Percentiles rank a stretch among this genome's conserved stretches.
phyloP scores from a whole-genome alignment of 768 basidiomycete genomes.

The Mycena sanguinolenta region DNA sequence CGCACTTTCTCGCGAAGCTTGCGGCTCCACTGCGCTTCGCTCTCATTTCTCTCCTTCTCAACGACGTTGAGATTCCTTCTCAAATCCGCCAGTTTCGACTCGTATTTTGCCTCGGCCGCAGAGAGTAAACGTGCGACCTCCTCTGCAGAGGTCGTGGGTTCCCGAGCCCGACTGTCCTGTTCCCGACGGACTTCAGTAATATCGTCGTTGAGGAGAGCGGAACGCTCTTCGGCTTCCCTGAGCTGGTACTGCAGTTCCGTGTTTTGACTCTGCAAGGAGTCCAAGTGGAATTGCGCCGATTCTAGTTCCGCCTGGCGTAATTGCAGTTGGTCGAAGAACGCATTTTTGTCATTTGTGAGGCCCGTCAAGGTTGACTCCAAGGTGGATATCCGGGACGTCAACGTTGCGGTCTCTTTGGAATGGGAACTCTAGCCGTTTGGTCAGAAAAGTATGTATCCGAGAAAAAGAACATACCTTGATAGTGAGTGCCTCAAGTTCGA shows the following conservation, averaged over 20 bases:
- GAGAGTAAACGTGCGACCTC: slow-evolving; percentile 82
- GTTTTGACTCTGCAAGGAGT: slow-evolving; percentile 81
- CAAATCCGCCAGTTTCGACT: slow-evolving; percentile 80
- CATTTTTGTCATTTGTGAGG: slow-evolving; percentile 80
- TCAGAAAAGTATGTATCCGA: slow-evolving; percentile 17
- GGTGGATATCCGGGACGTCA: slow-evolving; percentile 58
- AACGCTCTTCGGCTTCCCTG: slow-evolving; percentile 82
- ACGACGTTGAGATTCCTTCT: slow-evolving; percentile 69
- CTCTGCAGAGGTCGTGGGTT: slow-evolving; percentile 65
- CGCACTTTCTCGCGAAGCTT: slow-evolving; percentile 84
- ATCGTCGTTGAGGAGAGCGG: slow-evolving; percentile 79
- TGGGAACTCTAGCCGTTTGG: slow-evolving; percentile 67
- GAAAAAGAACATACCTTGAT: slow-evolving; percentile 68
- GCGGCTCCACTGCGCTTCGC: slow-evolving; percentile 90
- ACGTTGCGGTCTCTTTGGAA: slow-evolving; percentile 71
- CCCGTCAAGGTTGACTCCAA: slow-evolving; percentile 81
- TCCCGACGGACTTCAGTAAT: slow-evolving; percentile 73
- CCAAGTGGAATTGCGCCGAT: slow-evolving; percentile 81
- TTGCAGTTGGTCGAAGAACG: slow-evolving; percentile 89
- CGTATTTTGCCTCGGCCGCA: slow-evolving; percentile 82
- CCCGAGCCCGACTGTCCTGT: slow-evolving; percentile 60
- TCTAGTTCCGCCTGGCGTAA: slow-evolving; percentile 92
- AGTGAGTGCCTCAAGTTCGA: slow-evolving; percentile 81
- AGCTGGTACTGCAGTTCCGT: slow-evolving; percentile 91
- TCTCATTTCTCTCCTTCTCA: slow-evolving; percentile 89